Evolutionary conservation across 2,329 filamentous ascomycete species (phyloP).

Genomic region (Cytospora piceicola): DNA sequence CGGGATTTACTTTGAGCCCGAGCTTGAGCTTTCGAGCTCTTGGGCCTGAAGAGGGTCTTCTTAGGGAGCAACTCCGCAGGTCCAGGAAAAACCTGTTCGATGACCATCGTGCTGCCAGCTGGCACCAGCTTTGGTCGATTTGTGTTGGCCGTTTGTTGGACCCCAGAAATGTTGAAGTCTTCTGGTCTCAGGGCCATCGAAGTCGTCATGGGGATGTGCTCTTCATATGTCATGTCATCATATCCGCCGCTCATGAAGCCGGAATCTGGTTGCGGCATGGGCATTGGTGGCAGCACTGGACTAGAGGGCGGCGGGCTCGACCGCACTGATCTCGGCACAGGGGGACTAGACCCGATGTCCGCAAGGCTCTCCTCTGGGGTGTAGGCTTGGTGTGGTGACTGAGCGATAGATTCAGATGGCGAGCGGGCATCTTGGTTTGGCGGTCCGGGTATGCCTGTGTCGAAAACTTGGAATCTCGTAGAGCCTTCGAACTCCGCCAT

Average conservation of each 20-base stretch:
- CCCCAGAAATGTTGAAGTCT: slow-evolving; percentile 13
- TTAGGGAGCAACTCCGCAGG: slow-evolving; percentile 48
- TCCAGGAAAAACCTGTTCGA: slow-evolving; percentile 48
- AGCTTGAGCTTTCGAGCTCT: slow-evolving; percentile 20
- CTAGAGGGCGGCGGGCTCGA: slow-evolving; percentile 76
- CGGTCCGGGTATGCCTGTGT: slow-evolving; percentile 46
- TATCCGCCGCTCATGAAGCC: slow-evolving; percentile 83
- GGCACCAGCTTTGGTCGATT: slow-evolving; percentile 13
- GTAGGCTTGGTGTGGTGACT: slow-evolving; percentile 53
- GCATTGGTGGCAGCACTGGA: slow-evolving; percentile 71
- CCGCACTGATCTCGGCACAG: slow-evolving; percentile 67
- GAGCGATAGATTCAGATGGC: slow-evolving; percentile 55
- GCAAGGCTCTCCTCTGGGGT: slow-evolving; percentile 70
- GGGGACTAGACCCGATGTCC: slow-evolving; percentile 88
- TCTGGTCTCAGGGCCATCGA: slow-evolving; percentile 36
- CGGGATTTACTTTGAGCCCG: slow-evolving; percentile 21
- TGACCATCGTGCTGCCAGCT: slow-evolving; percentile 32
- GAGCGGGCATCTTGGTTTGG: slow-evolving; percentile 57
- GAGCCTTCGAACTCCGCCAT: slow-evolving; percentile 40
- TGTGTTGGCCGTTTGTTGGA: slow-evolving; percentile 9
- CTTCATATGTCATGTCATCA: slow-evolving; percentile 70
- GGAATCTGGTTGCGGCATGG: slow-evolving; percentile 68
- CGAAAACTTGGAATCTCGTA: slow-evolving; percentile 37
- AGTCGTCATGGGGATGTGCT: slow-evolving; percentile 49
- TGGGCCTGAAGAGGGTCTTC: slow-evolving; percentile 48